These are phyloP conservation scores for Talaromyces sp. DNA, from an alignment of 2,329 filamentous ascomycete species.

Conservation along the genomic window DNA sequence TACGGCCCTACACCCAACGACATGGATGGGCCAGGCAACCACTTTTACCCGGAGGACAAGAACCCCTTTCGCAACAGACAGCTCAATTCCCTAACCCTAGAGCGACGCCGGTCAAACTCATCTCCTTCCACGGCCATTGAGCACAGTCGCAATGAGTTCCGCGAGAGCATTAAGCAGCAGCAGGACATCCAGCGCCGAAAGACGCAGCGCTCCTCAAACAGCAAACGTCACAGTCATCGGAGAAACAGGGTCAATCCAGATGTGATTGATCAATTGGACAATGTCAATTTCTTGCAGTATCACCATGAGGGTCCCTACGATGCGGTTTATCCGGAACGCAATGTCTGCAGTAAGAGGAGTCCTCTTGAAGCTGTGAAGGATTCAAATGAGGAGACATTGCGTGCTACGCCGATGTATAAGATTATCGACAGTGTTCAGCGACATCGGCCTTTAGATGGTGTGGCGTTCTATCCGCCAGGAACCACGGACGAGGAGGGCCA, in stretches of 20 bases:
- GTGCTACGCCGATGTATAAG: conserved; percentile 75
- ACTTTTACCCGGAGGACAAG: conserved; percentile 47
- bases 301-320: conserved; percentile 93
- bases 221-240: conserved; percentile 56
- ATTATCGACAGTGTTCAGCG: conserved; percentile 68
- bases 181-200: conserved; percentile 17
- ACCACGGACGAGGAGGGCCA: conserved; percentile 64
- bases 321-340: conserved; percentile 71
- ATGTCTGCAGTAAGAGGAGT: conserved; percentile 59
- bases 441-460: conserved; percentile 78
- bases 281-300: conserved; percentile 61
- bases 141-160: conserved; percentile 18
- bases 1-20: conserved; percentile 65
- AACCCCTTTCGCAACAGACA: conserved; percentile 17
- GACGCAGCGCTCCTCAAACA: conserved; percentile 3
- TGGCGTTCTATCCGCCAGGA: conserved; percentile 72
- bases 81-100: not conserved
- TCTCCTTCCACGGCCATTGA: conserved; percentile 11
- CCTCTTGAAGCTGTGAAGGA: conserved; percentile 73
- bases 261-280: conserved; percentile 75
- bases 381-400: conserved; percentile 72
- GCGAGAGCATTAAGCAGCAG: conserved; percentile 15
- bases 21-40: conserved; percentile 62
- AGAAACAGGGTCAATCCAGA: conserved; percentile 67
- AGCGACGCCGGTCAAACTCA: conserved; percentile 17